Base-by-base conservation (phyloP, 2,329 filamentous ascomycete genomes). In the Cercospora berteroae region DNA sequence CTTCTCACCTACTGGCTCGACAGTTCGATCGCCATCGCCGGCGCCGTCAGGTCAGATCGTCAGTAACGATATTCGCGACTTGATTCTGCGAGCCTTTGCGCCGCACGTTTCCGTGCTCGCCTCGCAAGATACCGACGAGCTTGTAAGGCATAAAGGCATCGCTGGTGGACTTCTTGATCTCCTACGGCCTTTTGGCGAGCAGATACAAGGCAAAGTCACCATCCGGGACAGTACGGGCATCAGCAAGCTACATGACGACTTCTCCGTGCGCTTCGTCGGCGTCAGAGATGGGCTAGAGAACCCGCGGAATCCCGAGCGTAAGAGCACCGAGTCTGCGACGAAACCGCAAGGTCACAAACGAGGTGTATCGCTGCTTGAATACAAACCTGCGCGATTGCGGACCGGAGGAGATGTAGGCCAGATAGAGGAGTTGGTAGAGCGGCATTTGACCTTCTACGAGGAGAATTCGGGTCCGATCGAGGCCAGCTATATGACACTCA, bases 171-270 rank as follows among this genome's bases (percentile, higher is more conserved):
- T 99, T 59, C 89, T 93, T 83, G 91, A 96, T 78, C 82, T 99
- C 25, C 81, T 99, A 65, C 85, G 94, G 60, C 94, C 95, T 0
- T 99, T 96, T 81, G 95, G 95, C 31, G 95, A 99, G 80, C 87
- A 85, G 16, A 86, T 98, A 0, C 87, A 90, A 60, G 95, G 95
- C 31, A 96, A 95, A 76, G 90, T 99, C 61, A 91, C 91, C 3
- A 90, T 98, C 64, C 85, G 95, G 74, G 95, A 99, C 80, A 97
- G 94, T 76, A 89, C 92, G 72, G 94, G 95, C 8, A 87, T 90
- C 52, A 94, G 93, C 77, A 88, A 88, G 76, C 87, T 88, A 44
- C 94, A 91, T 82, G 94, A 97, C 64, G 93, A 98, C 78, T 99
- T 93, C 79, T 90, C 92, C 0, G 86, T 99, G 66, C 90, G 93